phyloP scores from a whole-genome alignment of 129 eudicot species.

The Saposhnikovia divaricata region DNA sequence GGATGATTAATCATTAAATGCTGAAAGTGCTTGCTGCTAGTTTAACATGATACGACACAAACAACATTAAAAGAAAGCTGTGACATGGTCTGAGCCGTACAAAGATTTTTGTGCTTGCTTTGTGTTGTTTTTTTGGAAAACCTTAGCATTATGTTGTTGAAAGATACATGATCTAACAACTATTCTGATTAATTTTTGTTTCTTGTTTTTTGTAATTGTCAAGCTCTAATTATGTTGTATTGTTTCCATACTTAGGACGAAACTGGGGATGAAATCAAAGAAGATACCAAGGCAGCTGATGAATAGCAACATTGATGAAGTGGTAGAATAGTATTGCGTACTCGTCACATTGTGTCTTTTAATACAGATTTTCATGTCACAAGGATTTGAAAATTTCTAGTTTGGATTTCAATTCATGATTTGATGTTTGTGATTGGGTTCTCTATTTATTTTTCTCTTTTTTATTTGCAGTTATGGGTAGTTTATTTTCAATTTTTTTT shows the following conservation, averaged over 20 bases:
- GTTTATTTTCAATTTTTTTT: neutral
- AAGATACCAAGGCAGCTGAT: conserved; percentile 45
- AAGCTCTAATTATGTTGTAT: neutral
- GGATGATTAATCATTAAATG: neutral
- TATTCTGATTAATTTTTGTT: neutral
- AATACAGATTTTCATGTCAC: neutral
- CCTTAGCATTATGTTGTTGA: neutral
- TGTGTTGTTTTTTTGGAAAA: neutral
- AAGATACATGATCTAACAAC: neutral
- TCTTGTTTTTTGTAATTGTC: neutral
- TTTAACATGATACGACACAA: neutral
- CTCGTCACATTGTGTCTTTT: conserved; percentile 12
- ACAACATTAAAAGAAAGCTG: neutral
- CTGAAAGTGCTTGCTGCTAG: neutral
- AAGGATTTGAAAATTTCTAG: neutral
- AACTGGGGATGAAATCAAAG: conserved; percentile 85
- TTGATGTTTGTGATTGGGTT: neutral
- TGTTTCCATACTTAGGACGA: conserved; percentile 41
- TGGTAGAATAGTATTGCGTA: conserved; percentile 13
- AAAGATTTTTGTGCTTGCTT: neutral
- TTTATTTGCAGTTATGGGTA: neutral
- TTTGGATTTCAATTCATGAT: neutral
- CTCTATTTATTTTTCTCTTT: neutral
- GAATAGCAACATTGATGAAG: conserved; percentile 41
- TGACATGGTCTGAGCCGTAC: neutral